A percentile compares a stretch with the other conserved stretches of the same genome.
Evolutionary conservation across 1,284 basidiomycete species (phyloP).

Genomic region (Ceratobasidium theobromae): DNA sequence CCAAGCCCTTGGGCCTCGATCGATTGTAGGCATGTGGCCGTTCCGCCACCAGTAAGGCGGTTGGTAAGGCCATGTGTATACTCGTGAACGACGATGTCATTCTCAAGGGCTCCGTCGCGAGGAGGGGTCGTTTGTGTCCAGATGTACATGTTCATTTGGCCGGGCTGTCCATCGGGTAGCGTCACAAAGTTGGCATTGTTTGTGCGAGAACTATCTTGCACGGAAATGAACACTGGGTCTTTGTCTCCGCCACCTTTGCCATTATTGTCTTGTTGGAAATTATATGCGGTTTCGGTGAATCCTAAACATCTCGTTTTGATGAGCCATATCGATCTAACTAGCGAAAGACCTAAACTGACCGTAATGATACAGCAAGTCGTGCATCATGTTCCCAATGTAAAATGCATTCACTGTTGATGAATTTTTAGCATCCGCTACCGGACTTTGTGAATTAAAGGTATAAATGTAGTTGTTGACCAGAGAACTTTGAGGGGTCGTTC

Average conservation of each 20-base stretch:
- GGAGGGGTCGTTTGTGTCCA: conserved; percentile 28
- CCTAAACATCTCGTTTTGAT: background rate
- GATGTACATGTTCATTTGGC: conserved; percentile 33
- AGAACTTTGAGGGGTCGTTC: conserved; percentile 1
- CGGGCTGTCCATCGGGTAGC: conserved; percentile 15
- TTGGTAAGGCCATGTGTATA: conserved; percentile 25
- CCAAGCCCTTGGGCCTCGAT: conserved; percentile 31
- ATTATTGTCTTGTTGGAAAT: conserved; percentile 34
- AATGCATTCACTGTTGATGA: conserved; percentile 28
- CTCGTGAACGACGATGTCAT: conserved; percentile 32
- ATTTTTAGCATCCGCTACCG: background rate
- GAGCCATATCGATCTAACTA: no score
- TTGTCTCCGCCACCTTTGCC: conserved; percentile 14
- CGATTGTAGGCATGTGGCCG: conserved; percentile 21
- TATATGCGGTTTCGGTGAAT: conserved; percentile 35
- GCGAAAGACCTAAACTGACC: no score
- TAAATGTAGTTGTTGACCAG: conserved; percentile 26
- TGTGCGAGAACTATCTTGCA: conserved; percentile 31
- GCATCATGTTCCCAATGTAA: conserved; percentile 33
- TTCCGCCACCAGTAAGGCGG: conserved; percentile 28
- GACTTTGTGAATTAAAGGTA: background rate
- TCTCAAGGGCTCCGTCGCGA: conserved; percentile 30
- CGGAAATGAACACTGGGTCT: conserved; percentile 33
- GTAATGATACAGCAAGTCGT: conserved; percentile 24
- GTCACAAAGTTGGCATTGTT: conserved; percentile 35